Percentiles rank a stretch among this genome's conserved stretches.
phyloP scores from a whole-genome alignment of 2,329 filamentous ascomycete species.

The Arthrobotrys iridis region DNA sequence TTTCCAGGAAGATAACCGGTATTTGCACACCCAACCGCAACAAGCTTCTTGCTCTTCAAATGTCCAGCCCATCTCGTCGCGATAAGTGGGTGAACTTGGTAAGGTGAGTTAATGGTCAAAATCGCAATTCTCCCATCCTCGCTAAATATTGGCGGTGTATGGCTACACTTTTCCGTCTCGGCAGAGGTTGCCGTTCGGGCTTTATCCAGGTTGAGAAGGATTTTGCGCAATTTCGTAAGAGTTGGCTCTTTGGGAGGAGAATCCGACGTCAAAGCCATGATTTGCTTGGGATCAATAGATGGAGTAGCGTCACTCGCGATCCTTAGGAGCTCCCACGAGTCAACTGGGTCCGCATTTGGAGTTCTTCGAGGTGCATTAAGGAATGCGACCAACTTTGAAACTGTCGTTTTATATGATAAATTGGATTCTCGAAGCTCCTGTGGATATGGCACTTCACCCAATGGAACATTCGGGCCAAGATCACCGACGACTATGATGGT shows the following conservation, averaged over 20 bases:
- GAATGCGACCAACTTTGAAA: conserved; percentile 72
- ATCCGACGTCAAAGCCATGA: conserved; percentile 63
- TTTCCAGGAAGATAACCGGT: conserved; percentile 71
- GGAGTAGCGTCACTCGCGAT: conserved; percentile 58
- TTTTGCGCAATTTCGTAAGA: conserved; percentile 3
- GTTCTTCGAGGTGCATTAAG: conserved; percentile 74
- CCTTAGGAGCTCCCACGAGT: conserved; percentile 70
- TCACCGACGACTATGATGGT: conserved; percentile 74
- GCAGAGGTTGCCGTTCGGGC: conserved; percentile 70
- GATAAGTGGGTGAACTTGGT: conserved; percentile 74
- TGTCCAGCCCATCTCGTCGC: conserved; percentile 74
- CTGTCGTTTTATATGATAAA: conserved; percentile 65
- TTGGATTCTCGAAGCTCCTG: background rate
- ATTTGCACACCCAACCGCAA: conserved; percentile 74
- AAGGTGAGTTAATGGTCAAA: conserved; percentile 69
- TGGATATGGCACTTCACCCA: background rate
- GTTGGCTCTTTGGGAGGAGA: conserved; percentile 59
- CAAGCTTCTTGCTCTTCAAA: conserved; percentile 67
- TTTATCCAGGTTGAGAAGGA: conserved; percentile 63
- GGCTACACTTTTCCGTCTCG: conserved; percentile 71
- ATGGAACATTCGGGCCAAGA: conserved; percentile 63
- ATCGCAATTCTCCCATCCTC: conserved; percentile 72
- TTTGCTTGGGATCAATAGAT: conserved; percentile 64
- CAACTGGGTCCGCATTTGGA: conserved; percentile 69
- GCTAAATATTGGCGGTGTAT: conserved; percentile 72